These are phyloP conservation scores for Dothiorella sarmentorum DNA, from an alignment of 2,329 filamentous ascomycete genomes.

Conservation along the genomic window DNA sequence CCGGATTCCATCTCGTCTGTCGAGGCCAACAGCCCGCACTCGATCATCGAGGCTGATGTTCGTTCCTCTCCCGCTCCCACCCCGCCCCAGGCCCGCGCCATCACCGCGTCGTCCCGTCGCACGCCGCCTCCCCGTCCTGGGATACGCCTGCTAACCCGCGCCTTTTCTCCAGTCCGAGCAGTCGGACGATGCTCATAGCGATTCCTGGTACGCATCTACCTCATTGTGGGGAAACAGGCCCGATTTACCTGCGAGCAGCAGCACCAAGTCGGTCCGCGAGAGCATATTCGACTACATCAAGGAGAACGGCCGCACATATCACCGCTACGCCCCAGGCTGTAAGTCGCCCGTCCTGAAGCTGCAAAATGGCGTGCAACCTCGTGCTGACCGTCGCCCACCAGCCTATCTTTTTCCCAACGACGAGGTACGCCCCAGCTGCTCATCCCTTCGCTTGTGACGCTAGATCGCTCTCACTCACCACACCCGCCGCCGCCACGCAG, in stretches of 20 bases:
- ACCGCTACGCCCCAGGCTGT: conserved; percentile 40
- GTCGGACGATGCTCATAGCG: conserved; percentile 3
- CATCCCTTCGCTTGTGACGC: conserved; percentile 2
- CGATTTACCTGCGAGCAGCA: conserved; percentile 10
- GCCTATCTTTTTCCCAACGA: conserved; percentile 41
- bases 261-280: conserved; percentile 35
- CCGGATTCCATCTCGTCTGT: not conserved
- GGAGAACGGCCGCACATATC: conserved; percentile 42
- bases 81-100: conserved; percentile 5
- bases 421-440: conserved; percentile 25
- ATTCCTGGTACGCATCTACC: conserved; percentile 1
- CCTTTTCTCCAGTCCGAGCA: conserved; percentile 1
- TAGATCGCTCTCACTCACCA: not conserved
- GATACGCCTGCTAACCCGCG: conserved; percentile 11
- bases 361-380: not conserved
- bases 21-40: conserved; percentile 10
- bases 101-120: conserved; percentile 11
- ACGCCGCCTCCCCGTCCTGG: conserved; percentile 2
- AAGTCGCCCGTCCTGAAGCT: conserved; percentile 20
- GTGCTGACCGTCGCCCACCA: conserved; percentile 19
- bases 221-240: not conserved
- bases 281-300: conserved; percentile 39
- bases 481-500: conserved; percentile 22
- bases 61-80: conserved; percentile 1
- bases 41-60: conserved; percentile 17